Evolutionary conservation across 768 basidiomycete species (phyloP), one percentile per base, ranked within the genome.

Genomic region (Neoboletus subvelutipes): DNA sequence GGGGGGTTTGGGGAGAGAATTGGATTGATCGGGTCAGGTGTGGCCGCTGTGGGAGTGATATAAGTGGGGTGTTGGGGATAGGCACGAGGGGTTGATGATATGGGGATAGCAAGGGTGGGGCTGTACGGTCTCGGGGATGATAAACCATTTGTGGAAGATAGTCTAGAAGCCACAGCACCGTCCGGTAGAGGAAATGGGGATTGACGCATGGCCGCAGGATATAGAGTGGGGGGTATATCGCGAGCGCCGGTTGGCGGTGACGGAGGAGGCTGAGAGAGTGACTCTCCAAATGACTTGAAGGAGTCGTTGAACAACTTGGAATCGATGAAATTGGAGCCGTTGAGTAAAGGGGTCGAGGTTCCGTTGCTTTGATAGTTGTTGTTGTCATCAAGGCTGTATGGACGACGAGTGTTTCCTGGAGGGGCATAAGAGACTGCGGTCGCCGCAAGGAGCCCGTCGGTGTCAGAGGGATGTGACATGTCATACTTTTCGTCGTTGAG

Each of bases 11-110:
- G 82, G 0, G 82, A 79, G 64, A 83, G 85, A 5, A 85, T 79
- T 4, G 87, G 80, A 58, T 87, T 85, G 48, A 86, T 77, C 41
- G 86, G 77, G 50, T 78, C 80, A 13, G 81, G 79, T 1, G 81
- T 66, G n/a, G 77, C 68, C 58, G 74, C 58, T 0, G 75, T 67
- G 43, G 85, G 84, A 5, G 80, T 86, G 62, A 90, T 84, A 62
- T 84, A 90, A 1, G 84, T 90, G n/a, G 89, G 89, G 54, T 88
- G 88, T 52, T 88, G 88, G 1, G 87, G 78, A 67, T 80, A 84
- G 8, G 80, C 87, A 54, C 88, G 84, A 54, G 83, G 82, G 53
- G 77, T 86, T 0, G 86, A 78, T 2, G 90, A 83, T 46, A 90
- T 78, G 39, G 87, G 84, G 22, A 78, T 75, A 10, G 72, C 68